A percentile compares a stretch with the other conserved stretches of the same genome.
These are phyloP conservation scores for Davidsoniella australis DNA, from an alignment of 2,329 filamentous ascomycete species.

Conservation along the genomic window DNA sequence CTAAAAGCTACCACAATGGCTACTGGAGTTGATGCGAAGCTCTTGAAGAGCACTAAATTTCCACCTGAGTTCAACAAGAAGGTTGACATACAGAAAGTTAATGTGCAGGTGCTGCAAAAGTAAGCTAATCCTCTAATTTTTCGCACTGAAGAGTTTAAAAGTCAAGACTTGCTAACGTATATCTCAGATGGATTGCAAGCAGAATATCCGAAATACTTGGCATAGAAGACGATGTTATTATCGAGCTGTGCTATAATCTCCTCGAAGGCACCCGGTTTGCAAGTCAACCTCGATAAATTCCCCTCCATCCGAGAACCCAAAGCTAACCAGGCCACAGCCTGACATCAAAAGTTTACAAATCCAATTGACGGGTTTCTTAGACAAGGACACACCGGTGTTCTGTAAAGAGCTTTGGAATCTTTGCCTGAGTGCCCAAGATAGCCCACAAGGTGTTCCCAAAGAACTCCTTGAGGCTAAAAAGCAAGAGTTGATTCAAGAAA, in stretches of 20 bases:
- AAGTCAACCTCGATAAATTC: conserved; percentile 21
- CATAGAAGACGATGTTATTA: conserved; percentile 91
- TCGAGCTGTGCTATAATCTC: conserved; percentile 59
- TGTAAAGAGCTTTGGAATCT: conserved; percentile 91
- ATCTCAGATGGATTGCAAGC: conserved; percentile 71
- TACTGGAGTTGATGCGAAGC: conserved; percentile 71
- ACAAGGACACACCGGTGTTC: conserved; percentile 75
- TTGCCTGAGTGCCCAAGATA: conserved; percentile 75
- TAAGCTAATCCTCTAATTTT: conserved; percentile 25
- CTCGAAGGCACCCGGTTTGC: conserved; percentile 64
- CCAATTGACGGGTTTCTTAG: conserved; percentile 83
- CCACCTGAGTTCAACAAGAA: conserved; percentile 86
- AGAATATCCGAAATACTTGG: conserved; percentile 76
- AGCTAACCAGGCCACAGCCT: conserved; percentile 38
- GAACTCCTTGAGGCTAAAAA: conserved; percentile 95
- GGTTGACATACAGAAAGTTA: conserved; percentile 95
- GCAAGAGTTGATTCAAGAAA: conserved; percentile 81
- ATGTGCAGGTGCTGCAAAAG: conserved; percentile 96
- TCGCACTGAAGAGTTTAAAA: not conserved
- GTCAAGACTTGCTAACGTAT: conserved; percentile 1
- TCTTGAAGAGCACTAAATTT: conserved; percentile 82
- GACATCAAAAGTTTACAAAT: conserved; percentile 94
- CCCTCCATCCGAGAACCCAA: not conserved
- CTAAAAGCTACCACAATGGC: conserved; percentile 40
- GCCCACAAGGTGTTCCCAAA: conserved; percentile 79